Evolutionary conservation across 2,329 filamentous ascomycete genomes (phyloP), one percentile per base, ranked within the genome.

Genomic region (Macroventuria anomochaeta): DNA sequence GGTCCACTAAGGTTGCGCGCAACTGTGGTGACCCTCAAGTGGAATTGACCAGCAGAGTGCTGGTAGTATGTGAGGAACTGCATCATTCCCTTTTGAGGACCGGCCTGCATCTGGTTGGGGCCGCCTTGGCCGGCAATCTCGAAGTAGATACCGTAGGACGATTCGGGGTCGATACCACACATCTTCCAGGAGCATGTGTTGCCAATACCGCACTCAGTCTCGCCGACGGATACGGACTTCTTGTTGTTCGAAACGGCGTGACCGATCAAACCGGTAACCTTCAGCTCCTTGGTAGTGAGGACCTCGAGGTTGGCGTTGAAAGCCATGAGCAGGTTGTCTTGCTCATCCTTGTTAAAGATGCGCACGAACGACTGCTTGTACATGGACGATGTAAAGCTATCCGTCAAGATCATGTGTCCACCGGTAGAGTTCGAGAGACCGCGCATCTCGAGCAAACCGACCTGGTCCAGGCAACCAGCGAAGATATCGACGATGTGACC

Each of bases 131-230:
- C 91, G 39, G 95, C 93, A 71, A 99, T 96, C 76, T 99, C 95
- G 67, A 97, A 99, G 78, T 97, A 99, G 59, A 99, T 85, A 57
- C 92, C 95, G 68, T 97, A 97, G 69, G 92, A 97, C 26, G 95
- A 87, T 49, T 87, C 89, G 10, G 95, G 95, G 67, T 97, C 93
- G 63, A 99, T 97, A 63, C 92, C 93, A 69, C 95, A 97, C 93
- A 99, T 97, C 79, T 99, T 99, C 95, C 95, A 99, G 3, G 93
- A 93, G 76, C 93, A 97, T 0, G 95, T 99, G 73, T 97, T 97
- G 61, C 95, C 95, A 66, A 99, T 97, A 69, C 95, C 95, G 68
- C 93, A 97, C 74, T 99, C 95, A 0, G 95, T 97, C 79, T 99
- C 95, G 46, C 95, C 95, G 11, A 99, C 95, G 1, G 92, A 96